Evolutionary conservation across 352 stramenopile genomes (phyloP), one percentile per base, ranked within the genome.

Genomic region (Blastocystis sp.): DNA sequence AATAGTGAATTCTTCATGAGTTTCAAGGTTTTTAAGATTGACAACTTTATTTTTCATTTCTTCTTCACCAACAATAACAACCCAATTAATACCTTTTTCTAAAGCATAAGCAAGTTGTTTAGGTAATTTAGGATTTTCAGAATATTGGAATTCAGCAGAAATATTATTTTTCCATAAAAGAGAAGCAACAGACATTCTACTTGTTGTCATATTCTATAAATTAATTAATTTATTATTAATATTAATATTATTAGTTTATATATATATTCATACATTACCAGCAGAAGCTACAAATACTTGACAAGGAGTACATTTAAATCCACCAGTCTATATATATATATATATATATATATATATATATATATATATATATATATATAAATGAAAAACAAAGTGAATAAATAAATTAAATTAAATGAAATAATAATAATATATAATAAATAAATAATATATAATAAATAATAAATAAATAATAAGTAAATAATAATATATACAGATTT

Each of bases 101-200:
- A 95, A 75, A 42, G 86, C 88, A 69, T 94, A 80, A 6, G 67
- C 74, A 59, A 95, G 76, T 70, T 95, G 87, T 67, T 93, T 93
- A 57, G 86, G 92, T 58, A 96, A 86, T 76, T 95, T 95, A 30
- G 84, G 83, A 72, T 93, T 94, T 57, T 92, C 81, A 54, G 80
- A 76, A 69, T 91, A 86, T 70, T 83, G 83, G 56, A 93, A 91
- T 69, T 96, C 86, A 42, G 89, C 89, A 33, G 80, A 77, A 46
- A 96, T 87, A 24, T 93, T 90, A 43, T 76, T 74, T 40, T 72
- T 46, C 77, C 77, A 84, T 18, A 84, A 45, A 13, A 73, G 7
- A 31, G 70, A 72, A 11, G 75, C 71, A 0, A 83, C 41, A 34
- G 69, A 70, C 76, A 84, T 84, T 25, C 73, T 69, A 39, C 80